These are phyloP conservation scores for Chaetomium sp. DNA, from an alignment of 2,329 filamentous ascomycete genomes.

Conservation along the genomic window DNA sequence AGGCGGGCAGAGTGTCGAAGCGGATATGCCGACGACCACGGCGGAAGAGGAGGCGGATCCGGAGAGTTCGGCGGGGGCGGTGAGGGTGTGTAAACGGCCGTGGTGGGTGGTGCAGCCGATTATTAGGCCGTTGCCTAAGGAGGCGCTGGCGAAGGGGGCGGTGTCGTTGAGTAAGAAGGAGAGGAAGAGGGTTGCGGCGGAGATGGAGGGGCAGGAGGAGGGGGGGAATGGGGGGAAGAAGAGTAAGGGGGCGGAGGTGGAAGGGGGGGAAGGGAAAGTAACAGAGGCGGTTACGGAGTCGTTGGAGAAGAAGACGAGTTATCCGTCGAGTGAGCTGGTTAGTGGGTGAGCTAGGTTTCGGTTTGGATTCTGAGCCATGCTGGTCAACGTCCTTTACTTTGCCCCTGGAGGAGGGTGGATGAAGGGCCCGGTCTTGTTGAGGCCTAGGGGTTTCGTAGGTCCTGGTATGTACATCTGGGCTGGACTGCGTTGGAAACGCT, in stretches of 20 bases:
- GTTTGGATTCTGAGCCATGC: no score
- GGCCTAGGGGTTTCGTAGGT: no score
- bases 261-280: not conserved
- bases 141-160: slow-evolving; percentile 77
- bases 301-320: slow-evolving; percentile 15
- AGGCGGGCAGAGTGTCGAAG: slow-evolving; percentile 43
- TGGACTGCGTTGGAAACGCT: no score
- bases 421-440: no score
- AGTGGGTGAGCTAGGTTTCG: slow-evolving; percentile 10
- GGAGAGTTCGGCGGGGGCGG: slow-evolving; percentile 59
- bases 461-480: no score
- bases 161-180: slow-evolving; percentile 57
- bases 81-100: slow-evolving; percentile 68
- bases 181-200: slow-evolving; percentile 25
- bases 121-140: slow-evolving; percentile 76
- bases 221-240: slow-evolving; percentile 2
- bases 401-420: no score
- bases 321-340: slow-evolving; percentile 15
- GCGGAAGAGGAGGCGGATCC: slow-evolving; percentile 36
- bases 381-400: no score
- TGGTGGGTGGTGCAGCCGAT: slow-evolving; percentile 91
- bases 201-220: slow-evolving; percentile 12
- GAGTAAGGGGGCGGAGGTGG: not conserved
- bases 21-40: slow-evolving; percentile 22
- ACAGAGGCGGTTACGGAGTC: not conserved